These are phyloP conservation scores for Strobilomyces echinocephalus DNA, from an alignment of 768 basidiomycete species.

Conservation along the genomic window DNA sequence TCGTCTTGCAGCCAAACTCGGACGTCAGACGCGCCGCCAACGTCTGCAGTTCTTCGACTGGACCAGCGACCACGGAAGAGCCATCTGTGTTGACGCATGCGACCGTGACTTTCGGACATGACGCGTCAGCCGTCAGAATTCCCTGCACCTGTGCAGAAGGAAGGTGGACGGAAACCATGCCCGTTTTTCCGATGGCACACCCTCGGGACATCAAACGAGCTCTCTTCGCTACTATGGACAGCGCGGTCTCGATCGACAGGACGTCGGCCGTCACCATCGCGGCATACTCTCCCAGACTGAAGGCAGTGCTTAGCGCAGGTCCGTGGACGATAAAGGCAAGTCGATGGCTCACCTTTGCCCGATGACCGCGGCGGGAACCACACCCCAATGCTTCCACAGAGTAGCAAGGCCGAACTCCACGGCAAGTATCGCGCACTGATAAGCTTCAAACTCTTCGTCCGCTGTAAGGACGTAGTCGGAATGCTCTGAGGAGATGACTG, in stretches of 20 bases:
- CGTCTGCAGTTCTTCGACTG: constrained; percentile 36
- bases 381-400: constrained; percentile 68
- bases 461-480: constrained; percentile 17
- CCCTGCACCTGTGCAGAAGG: constrained; percentile 31
- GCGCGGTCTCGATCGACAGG: constrained; percentile 50
- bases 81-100: constrained; percentile 60
- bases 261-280: constrained; percentile 38
- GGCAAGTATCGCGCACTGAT: constrained; percentile 53
- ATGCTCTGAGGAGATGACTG: constrained; percentile 35
- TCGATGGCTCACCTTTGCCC: constrained; percentile 58
- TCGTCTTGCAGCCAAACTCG: constrained; percentile 34
- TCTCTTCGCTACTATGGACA: constrained; percentile 24
- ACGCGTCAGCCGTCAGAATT: constrained; percentile 30
- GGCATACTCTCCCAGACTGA: constrained; percentile 64
- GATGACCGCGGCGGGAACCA: constrained; percentile 54
- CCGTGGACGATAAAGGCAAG: neutral
- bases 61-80: constrained; percentile 59
- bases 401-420: constrained; percentile 59
- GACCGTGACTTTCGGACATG: constrained; percentile 39
- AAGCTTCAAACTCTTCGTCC: constrained; percentile 40
- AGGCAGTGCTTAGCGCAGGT: neutral
- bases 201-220: constrained; percentile 51
- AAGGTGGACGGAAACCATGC: constrained; percentile 59
- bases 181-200: constrained; percentile 42
- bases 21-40: constrained; percentile 41